A percentile compares a stretch with the other conserved stretches of the same genome.
Conservation (phyloP, 345 rosid genomes). For the Rhodomyrtus tomentosa region DNA sequence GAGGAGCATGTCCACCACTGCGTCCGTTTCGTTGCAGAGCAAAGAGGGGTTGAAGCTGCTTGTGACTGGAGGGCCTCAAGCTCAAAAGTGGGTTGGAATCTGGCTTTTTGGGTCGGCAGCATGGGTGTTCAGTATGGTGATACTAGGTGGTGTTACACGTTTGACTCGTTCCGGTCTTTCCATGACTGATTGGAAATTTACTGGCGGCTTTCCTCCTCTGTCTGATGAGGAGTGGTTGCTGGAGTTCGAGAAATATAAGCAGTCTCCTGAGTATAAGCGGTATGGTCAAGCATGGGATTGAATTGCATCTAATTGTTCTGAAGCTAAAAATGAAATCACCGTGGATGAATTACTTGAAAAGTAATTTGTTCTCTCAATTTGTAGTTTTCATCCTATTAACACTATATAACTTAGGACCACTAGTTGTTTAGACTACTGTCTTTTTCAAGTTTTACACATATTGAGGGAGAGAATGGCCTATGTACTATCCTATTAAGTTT, state of each 20-base stretch:
- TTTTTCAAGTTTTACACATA: background rate
- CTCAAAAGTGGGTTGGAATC: constrained; percentile 78
- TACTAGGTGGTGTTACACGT: constrained; percentile 78
- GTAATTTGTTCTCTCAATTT: background rate
- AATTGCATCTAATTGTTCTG: background rate
- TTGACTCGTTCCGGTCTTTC: constrained; percentile 91
- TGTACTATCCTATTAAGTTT: background rate
- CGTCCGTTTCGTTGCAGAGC: constrained; percentile 29
- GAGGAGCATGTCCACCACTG: constrained; percentile 44
- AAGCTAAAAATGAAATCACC: background rate
- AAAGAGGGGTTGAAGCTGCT: constrained; percentile 66
- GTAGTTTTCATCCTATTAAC: background rate
- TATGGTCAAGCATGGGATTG: background rate
- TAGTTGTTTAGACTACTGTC: background rate
- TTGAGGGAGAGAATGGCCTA: background rate
- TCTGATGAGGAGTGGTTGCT: constrained; percentile 66
- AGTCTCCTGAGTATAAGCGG: constrained; percentile 85
- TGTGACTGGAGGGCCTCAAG: constrained; percentile 69
- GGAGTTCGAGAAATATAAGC: constrained; percentile 86
- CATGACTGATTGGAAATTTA: constrained; percentile 94
- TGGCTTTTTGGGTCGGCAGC: constrained; percentile 98
- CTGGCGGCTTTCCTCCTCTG: constrained; percentile 75
- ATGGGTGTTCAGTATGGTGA: constrained; percentile 91
- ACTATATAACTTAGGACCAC: background rate
- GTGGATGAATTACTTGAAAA: background rate